Conservation (phyloP, 2,329 filamentous ascomycete genomes). For the Elsinoe perseae region DNA sequence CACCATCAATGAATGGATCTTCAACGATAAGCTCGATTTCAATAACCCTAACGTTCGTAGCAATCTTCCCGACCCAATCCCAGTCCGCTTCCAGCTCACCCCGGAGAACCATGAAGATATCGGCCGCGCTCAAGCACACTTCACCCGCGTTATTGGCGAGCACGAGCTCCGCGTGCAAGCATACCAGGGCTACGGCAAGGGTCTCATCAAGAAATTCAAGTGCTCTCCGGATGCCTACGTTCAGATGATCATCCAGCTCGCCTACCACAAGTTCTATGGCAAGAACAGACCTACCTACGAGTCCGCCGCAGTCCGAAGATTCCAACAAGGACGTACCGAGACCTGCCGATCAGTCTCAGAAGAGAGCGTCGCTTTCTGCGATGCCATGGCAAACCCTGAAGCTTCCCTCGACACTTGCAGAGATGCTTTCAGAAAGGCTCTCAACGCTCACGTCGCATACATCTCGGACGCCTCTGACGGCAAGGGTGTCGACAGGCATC, state of each 20-base stretch:
- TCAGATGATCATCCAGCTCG: slow-evolving; percentile 96
- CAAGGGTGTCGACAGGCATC: slow-evolving; percentile 87
- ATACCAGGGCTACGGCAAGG: slow-evolving; percentile 96
- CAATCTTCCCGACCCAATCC: slow-evolving; percentile 70
- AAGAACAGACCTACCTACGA: slow-evolving; percentile 97
- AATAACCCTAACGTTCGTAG: slow-evolving; percentile 70
- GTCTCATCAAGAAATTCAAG: slow-evolving; percentile 98
- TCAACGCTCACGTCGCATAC: slow-evolving; percentile 79
- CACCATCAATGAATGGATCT: slow-evolving; percentile 84
- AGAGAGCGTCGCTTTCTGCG: slow-evolving; percentile 84
- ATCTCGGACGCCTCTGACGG: slow-evolving; percentile 84
- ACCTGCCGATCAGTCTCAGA: slow-evolving; percentile 90
- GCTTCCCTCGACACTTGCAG: slow-evolving; percentile 58
- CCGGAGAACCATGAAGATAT: slow-evolving; percentile 69
- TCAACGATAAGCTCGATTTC: slow-evolving; percentile 90
- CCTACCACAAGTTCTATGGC: slow-evolving; percentile 98
- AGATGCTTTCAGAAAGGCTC: slow-evolving; percentile 71
- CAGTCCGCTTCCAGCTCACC: slow-evolving; percentile 70
- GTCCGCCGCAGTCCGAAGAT: slow-evolving; percentile 86
- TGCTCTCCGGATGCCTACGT: slow-evolving; percentile 96
- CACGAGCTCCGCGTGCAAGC: slow-evolving; percentile 91
- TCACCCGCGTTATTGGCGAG: slow-evolving; percentile 69
- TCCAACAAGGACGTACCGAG: slow-evolving; percentile 93
- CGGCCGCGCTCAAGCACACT: slow-evolving; percentile 68
- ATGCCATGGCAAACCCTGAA: slow-evolving; percentile 66